Evolutionary conservation across 2,329 filamentous ascomycete genomes (phyloP).

Genomic region (Rosellinia necatrix): DNA sequence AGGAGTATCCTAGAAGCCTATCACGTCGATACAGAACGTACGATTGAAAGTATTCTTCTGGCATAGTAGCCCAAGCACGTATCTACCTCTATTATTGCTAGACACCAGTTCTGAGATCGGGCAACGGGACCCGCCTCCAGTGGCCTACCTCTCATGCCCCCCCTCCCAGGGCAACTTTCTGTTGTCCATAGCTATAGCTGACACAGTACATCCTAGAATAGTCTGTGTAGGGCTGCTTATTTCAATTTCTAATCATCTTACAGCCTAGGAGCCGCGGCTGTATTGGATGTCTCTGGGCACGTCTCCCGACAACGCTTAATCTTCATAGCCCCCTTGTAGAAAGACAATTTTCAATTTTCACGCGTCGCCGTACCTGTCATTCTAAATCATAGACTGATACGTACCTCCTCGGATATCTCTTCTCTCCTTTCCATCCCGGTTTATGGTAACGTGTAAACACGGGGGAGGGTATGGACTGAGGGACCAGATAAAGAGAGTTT

Average conservation of each 20-base stretch:
- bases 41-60: neutral
- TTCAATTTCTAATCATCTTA: too few relatives aligned
- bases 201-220: conserved; percentile 14
- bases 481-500: conserved; percentile 29
- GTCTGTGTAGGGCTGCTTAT: too few relatives aligned
- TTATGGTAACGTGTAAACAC: conserved; percentile 19
- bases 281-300: too few relatives aligned
- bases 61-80: neutral
- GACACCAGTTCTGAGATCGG: neutral
- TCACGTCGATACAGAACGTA: neutral
- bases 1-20: conserved; percentile 2
- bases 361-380: too few relatives aligned
- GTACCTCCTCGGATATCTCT: neutral
- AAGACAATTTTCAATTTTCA: too few relatives aligned
- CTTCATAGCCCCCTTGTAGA: too few relatives aligned
- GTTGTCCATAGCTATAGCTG: neutral
- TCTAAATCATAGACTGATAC: neutral
- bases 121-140: conserved; percentile 11
- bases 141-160: conserved; percentile 9
- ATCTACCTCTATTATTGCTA: neutral
- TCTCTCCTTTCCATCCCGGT: neutral
- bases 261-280: too few relatives aligned
- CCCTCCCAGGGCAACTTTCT: neutral
- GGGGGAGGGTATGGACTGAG: conserved; percentile 19
- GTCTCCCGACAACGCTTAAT: too few relatives aligned